Percentiles rank a stretch among this genome's conserved stretches.
These are phyloP conservation scores for Puccinia novopanici DNA, from an alignment of 1,284 basidiomycete genomes.

Conservation along the genomic window DNA sequence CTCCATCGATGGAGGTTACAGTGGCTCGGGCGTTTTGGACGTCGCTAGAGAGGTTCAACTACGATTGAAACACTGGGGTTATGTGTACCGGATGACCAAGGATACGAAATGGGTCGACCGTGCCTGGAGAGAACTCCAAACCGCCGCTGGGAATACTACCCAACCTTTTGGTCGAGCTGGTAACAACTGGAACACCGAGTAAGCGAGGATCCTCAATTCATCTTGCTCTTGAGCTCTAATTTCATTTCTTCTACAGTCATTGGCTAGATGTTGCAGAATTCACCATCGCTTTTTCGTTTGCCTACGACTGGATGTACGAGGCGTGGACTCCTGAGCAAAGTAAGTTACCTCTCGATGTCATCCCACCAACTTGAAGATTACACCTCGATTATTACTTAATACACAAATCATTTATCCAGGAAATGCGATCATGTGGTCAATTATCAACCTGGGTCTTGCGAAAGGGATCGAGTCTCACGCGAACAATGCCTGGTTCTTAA, in stretches of 20 bases:
- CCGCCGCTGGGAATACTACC: slow-evolving; percentile 58
- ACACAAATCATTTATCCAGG: slow-evolving; percentile 57
- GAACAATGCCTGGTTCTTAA: slow-evolving; percentile 59
- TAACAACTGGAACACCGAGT: slow-evolving; percentile 53
- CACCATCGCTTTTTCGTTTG: slow-evolving; percentile 80
- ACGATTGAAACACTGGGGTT: slow-evolving; percentile 87
- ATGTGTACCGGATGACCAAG: slow-evolving; percentile 85
- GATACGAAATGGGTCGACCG: slow-evolving; percentile 75
- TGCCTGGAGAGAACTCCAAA: slow-evolving; percentile 56
- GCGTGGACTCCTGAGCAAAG: slow-evolving; percentile 66
- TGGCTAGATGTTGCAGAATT: slow-evolving; percentile 95
- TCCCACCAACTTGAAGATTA: too few relatives aligned
- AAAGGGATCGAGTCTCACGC: slow-evolving; percentile 55
- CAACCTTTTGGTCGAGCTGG: slow-evolving; percentile 65
- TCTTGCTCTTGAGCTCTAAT: neutral
- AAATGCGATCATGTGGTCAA: slow-evolving; percentile 70
- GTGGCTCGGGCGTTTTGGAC: slow-evolving; percentile 85
- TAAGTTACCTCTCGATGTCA: neutral
- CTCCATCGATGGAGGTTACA: slow-evolving; percentile 57
- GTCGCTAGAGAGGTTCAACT: slow-evolving; percentile 84
- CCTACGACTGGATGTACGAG: slow-evolving; percentile 91
- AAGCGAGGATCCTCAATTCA: neutral
- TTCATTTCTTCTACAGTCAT: slow-evolving; percentile 76
- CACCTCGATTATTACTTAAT: too few relatives aligned
- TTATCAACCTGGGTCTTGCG: slow-evolving; percentile 65